phyloP scores from a whole-genome alignment of 441 rosid genomes.

The Erodium moschatum region DNA sequence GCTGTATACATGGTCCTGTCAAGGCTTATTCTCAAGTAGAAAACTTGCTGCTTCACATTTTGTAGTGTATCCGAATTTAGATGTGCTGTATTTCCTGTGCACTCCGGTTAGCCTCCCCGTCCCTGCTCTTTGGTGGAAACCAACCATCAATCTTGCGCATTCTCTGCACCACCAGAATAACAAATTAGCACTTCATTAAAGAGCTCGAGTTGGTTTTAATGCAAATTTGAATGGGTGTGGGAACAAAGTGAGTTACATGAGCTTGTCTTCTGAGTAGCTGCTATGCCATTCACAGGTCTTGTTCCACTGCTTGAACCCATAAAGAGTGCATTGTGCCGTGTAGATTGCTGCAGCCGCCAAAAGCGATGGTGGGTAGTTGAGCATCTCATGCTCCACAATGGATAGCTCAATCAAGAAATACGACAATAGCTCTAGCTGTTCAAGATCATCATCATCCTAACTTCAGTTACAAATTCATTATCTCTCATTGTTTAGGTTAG shows the following conservation, averaged over 20 bases:
- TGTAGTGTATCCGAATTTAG: conserved; percentile 58
- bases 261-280: conserved; percentile 55
- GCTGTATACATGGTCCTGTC: no score
- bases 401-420: conserved; percentile 75
- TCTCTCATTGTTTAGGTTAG: no score
- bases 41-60: conserved; percentile 52
- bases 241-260: conserved; percentile 40
- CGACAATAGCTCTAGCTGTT: conserved; percentile 70
- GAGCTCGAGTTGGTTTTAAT: no score
- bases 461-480: no score
- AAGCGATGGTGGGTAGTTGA: conserved; percentile 56
- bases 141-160: conserved; percentile 62
- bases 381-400: conserved; percentile 73
- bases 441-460: no score
- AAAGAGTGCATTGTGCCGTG: conserved; percentile 62
- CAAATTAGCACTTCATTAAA: no score
- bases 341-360: conserved; percentile 72
- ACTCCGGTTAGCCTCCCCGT: conserved; percentile 72
- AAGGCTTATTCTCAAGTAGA: neutral
- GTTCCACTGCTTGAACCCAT: conserved; percentile 58
- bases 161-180: conserved; percentile 33
- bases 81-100: conserved; percentile 63
- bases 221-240: no score
- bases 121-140: conserved; percentile 50
- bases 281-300: conserved; percentile 58